Percentiles rank a stretch among this genome's conserved stretches.
Evolutionary conservation across 257 asterid species (phyloP).

Genomic region (Datura wrightii): DNA sequence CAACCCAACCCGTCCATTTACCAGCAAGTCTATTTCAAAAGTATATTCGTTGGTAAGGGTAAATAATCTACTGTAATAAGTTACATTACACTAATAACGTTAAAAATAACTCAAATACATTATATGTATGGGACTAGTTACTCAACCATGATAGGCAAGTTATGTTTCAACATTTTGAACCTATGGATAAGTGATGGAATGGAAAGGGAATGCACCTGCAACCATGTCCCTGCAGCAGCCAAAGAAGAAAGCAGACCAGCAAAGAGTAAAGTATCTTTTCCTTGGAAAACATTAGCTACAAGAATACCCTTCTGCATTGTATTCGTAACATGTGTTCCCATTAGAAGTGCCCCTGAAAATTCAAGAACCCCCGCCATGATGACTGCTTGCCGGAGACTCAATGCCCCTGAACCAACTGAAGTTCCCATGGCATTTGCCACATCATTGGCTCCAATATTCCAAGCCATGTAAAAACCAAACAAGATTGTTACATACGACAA

Average conservation of each 20-base stretch:
- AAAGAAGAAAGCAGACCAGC: constrained; percentile 86
- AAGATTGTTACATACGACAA: constrained; percentile 73
- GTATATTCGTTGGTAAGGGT: too few relatives aligned
- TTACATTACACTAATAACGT: too few relatives aligned
- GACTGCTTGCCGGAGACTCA: constrained; percentile 84
- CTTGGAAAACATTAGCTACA: constrained; percentile 79
- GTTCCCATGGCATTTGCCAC: constrained; percentile 99
- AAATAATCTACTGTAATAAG: too few relatives aligned
- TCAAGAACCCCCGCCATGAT: constrained; percentile 84
- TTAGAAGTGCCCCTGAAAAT: constrained; percentile 83
- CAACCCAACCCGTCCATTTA: too few relatives aligned
- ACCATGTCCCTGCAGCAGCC: constrained; percentile 99
- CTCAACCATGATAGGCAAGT: background rate
- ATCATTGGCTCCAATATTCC: constrained; percentile 98
- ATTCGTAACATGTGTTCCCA: constrained; percentile 93
- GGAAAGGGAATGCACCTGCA: constrained; percentile 62
- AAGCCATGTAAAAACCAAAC: constrained; percentile 95
- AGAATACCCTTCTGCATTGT: constrained; percentile 99
- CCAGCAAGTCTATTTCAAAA: too few relatives aligned
- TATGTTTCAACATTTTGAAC: background rate
- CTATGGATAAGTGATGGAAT: background rate
- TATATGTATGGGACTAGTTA: background rate
- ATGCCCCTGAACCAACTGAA: constrained; percentile 95
- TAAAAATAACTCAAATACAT: too few relatives aligned
- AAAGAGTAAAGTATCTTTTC: constrained; percentile 84